Percentiles rank a stretch among this genome's conserved stretches.
Evolutionary conservation across 345 rosid species (phyloP).

Genomic region (Gossypium turneri): DNA sequence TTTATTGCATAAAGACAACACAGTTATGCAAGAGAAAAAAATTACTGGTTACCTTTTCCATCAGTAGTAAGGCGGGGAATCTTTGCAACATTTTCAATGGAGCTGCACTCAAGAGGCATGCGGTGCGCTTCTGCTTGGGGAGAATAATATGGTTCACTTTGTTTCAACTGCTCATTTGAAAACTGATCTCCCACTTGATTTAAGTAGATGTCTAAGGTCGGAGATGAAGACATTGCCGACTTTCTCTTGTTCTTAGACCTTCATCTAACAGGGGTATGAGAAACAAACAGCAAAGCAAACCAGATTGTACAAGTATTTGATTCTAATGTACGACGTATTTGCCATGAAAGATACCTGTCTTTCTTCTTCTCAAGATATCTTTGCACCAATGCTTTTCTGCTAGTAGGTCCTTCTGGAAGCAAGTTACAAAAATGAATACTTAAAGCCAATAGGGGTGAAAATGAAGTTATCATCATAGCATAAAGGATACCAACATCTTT

Average conservation of each 20-base stretch:
- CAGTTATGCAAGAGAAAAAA: not conserved
- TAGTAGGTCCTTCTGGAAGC: constrained; percentile 13
- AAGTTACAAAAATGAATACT: not conserved
- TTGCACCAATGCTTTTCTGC: constrained; percentile 20
- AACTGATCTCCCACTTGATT: constrained; percentile 29
- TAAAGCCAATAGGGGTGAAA: not conserved
- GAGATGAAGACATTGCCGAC: constrained; percentile 27
- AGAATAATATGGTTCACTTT: constrained; percentile 14
- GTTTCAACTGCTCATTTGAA: constrained; percentile 25
- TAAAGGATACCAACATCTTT: not conserved
- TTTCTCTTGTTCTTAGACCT: constrained; percentile 48
- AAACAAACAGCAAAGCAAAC: constrained; percentile 8
- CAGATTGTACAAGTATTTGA: not conserved
- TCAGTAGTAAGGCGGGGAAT: not conserved
- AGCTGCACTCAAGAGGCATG: constrained; percentile 5
- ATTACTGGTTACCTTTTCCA: constrained; percentile 6
- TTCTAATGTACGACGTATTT: not conserved
- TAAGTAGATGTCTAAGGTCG: constrained; percentile 25
- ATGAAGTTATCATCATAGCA: not conserved
- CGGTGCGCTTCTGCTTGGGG: not conserved
- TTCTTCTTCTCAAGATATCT: constrained; percentile 20
- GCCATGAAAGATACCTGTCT: constrained; percentile 21
- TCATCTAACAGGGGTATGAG: constrained; percentile 49
- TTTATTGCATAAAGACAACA: not conserved
- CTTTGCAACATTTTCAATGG: constrained; percentile 14